Evolutionary conservation across 345 rosid genomes (phyloP), one percentile per base, ranked within the genome.

Genomic region (Syzygium aromaticum): DNA sequence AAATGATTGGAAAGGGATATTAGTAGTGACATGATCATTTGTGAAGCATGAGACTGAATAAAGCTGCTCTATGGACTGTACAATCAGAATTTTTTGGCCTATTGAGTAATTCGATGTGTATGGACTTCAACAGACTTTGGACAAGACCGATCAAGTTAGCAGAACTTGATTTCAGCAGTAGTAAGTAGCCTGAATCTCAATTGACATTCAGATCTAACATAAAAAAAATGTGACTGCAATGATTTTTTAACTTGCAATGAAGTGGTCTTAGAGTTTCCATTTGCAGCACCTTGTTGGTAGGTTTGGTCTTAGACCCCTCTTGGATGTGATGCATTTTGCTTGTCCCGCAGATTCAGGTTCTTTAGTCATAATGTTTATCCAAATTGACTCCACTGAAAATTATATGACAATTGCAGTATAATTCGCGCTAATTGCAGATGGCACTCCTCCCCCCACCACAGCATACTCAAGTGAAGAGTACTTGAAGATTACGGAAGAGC

Each of bases 401-500:
- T 40, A 49, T 52, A 63, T 64, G 84, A 46, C 51, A 38, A 52
- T 16, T 19, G 49, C 49, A 38, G 49, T 33, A 10, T 19, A 40
- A 67, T 67, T 33, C 19, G 23, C 0, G 0, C 54, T 88, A 73
- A 51, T 40, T 77, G 88, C 92, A 95, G 99, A 95, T 91, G 97
- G 94, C n/a, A 33, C 89, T 90, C 28, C 93, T 86, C 87, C 92
- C 22, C 87, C 92, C 85, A 91, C 88, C 86, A 89, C 82, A 88
- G 96, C 95, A 46, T 95, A 95, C 92, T 92, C 97, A 10, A 93
- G 92, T 3, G 98, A 98, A 86, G 99, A 94, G 54, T 94, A 93
- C 90, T 90, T 95, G 89, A 95, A 94, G 94, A 77, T 95, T 86
- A 95, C 98, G 3, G 98, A 98, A 87, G 98, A 95, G 89, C 99